These are phyloP conservation scores for Polyporus tsugae DNA, from an alignment of 1,284 basidiomycete species.

Conservation along the genomic window DNA sequence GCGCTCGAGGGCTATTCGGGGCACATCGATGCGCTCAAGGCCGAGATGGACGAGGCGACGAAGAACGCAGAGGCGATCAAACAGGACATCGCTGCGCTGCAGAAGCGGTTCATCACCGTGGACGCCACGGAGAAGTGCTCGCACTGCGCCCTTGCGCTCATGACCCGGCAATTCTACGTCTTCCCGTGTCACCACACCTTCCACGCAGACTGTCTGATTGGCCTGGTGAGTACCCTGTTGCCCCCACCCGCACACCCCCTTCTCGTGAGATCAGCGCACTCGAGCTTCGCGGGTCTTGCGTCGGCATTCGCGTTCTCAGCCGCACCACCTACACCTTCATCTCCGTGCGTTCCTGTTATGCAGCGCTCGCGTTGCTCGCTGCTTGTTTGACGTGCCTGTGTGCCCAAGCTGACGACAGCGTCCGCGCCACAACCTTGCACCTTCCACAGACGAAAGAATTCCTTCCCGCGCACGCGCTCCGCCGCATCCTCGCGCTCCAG, in stretches of 20 bases:
- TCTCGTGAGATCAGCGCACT: neutral
- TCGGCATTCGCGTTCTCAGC: conserved; percentile 7
- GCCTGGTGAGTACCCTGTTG: conserved; percentile 68
- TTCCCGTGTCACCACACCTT: conserved; percentile 98
- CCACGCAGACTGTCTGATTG: conserved; percentile 94
- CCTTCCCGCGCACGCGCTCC: conserved; percentile 80
- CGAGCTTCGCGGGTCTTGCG: neutral
- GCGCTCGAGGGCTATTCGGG: conserved; percentile 95
- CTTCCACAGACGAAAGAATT: conserved; percentile 84
- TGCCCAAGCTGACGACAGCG: neutral
- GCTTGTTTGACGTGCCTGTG: conserved; percentile 2
- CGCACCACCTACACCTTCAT: conserved; percentile 11
- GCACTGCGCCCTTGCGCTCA: conserved; percentile 77
- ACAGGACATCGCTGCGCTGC: conserved; percentile 86
- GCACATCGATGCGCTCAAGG: conserved; percentile 91
- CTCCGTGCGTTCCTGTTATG: conserved; percentile 9
- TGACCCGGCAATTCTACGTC: conserved; percentile 95
- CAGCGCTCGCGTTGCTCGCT: conserved; percentile 10
- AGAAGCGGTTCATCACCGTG: conserved; percentile 93
- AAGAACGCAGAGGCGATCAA: conserved; percentile 93
- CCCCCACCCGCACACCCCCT: neutral
- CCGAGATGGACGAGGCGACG: conserved; percentile 97
- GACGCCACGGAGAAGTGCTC: conserved; percentile 90
- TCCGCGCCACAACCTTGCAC: conserved; percentile 4
- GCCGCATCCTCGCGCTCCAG: conserved; percentile 87